Evolutionary conservation across 1,284 basidiomycete species (phyloP).

Genomic region (Cryptococcus sp.): DNA sequence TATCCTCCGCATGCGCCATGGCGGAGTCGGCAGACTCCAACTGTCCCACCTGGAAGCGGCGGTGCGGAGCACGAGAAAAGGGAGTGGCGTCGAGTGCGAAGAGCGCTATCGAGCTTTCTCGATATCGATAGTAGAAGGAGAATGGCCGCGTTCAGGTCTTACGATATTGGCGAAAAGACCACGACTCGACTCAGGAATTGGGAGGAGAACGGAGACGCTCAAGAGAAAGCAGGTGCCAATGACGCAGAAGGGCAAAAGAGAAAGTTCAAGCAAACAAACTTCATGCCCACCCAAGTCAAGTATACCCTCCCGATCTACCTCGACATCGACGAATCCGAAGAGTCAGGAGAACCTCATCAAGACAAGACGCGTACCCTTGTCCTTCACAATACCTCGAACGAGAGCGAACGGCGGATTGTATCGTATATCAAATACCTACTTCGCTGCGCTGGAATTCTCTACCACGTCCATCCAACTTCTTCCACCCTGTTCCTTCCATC

Average conservation of each 20-base stretch:
- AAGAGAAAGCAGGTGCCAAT: not conserved
- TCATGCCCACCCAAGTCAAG: conserved; percentile 54
- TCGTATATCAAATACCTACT: conserved; percentile 57
- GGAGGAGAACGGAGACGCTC: not conserved
- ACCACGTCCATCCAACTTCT: conserved; percentile 48
- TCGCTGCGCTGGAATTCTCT: conserved; percentile 58
- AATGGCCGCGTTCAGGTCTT: conserved; percentile 55
- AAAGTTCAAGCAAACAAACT: conserved; percentile 58
- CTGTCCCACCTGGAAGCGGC: not conserved
- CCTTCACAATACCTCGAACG: conserved; percentile 48
- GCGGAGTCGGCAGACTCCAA: conserved; percentile 11
- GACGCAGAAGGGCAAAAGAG: conserved; percentile 6
- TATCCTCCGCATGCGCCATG: conserved; percentile 43
- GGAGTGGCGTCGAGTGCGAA: conserved; percentile 50
- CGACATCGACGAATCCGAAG: conserved; percentile 6
- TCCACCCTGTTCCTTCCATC: not conserved
- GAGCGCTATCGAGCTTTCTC: conserved; percentile 54
- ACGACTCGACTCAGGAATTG: conserved; percentile 27
- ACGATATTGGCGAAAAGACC: conserved; percentile 40
- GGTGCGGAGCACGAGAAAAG: conserved; percentile 26
- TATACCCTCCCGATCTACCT: conserved; percentile 54
- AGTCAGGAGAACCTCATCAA: not conserved
- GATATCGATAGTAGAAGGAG: conserved; percentile 55
- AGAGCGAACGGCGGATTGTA: conserved; percentile 48
- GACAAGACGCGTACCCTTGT: conserved; percentile 19